Conservation (phyloP, 2,329 filamentous ascomycete genomes). For the Beauveria bassiana region DNA sequence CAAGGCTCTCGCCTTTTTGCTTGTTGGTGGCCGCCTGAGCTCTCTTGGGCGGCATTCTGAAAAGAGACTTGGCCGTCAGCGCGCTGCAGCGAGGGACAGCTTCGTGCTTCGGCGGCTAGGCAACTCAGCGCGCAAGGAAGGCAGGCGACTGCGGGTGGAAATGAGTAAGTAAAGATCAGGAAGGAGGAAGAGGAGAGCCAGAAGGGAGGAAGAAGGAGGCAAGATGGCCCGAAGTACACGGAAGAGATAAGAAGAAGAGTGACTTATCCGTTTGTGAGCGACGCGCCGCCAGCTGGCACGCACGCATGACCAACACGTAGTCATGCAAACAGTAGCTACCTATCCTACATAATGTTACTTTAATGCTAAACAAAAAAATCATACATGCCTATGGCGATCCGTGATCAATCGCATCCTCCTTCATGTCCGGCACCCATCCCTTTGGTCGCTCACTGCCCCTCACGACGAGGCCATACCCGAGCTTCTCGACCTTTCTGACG, state of each 20-base stretch:
- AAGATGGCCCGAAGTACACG: neutral
- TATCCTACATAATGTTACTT: neutral
- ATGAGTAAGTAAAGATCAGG: neutral
- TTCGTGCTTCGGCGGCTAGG: neutral
- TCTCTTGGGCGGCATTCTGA: neutral
- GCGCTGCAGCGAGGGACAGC: neutral
- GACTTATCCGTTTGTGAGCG: neutral
- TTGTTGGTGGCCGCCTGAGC: neutral
- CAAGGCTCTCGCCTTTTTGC: neutral
- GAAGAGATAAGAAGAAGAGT: neutral
- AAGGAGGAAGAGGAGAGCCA: no score
- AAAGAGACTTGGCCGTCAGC: neutral
- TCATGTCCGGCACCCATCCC: conserved; percentile 82
- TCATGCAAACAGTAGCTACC: conserved; percentile 2
- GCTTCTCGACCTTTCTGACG: conserved; percentile 87
- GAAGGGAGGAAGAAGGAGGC: neutral
- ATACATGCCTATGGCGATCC: conserved; percentile 20
- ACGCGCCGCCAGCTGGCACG: neutral
- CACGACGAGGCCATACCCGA: conserved; percentile 81
- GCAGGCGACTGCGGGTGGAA: neutral
- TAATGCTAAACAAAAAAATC: neutral
- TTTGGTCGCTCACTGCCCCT: conserved; percentile 81
- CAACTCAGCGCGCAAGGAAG: neutral
- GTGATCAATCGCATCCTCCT: conserved; percentile 26
- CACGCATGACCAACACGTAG: neutral